These are phyloP conservation scores for Pleodorina starrii DNA, from an alignment of 139 green algal genomes.

Conservation along the genomic window DNA sequence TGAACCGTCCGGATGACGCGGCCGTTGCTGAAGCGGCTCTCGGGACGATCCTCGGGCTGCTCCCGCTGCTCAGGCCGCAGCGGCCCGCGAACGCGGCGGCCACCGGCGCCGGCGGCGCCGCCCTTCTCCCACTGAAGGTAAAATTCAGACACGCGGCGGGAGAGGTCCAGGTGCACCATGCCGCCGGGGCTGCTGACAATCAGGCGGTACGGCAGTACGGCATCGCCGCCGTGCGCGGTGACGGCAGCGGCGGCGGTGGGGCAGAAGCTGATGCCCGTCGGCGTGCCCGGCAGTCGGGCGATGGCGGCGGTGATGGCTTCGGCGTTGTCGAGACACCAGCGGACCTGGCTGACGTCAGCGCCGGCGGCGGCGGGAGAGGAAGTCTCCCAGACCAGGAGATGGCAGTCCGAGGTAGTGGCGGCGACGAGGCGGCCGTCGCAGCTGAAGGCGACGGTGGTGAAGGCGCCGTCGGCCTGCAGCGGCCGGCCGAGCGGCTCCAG, in stretches of 20 bases:
- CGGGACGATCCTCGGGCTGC: constrained; percentile 33
- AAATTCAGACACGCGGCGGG: neutral
- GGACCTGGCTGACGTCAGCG: neutral
- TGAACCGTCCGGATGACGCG: constrained; percentile 41
- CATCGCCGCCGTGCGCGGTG: neutral
- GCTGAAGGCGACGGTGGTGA: constrained; percentile 72
- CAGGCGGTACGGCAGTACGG: constrained; percentile 4
- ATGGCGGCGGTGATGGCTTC: constrained; percentile 38
- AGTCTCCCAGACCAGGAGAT: constrained; percentile 56
- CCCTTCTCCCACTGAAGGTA: neutral
- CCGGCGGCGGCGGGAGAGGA: neutral
- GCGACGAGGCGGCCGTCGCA: constrained; percentile 56
- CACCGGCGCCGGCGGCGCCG: too few species aligned
- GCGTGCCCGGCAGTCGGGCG: constrained; percentile 51
- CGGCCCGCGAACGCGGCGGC: neutral
- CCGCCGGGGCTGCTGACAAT: constrained; percentile 50
- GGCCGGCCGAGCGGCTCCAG: constrained; percentile 7
- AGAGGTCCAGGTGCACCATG: constrained; percentile 54
- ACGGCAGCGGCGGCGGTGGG: neutral
- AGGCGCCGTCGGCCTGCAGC: constrained; percentile 26
- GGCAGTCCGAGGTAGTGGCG: constrained; percentile 35
- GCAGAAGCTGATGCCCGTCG: constrained; percentile 39
- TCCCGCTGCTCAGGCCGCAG: constrained; percentile 6
- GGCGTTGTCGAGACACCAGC: constrained; percentile 51
- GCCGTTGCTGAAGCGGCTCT: constrained; percentile 46